Base-by-base conservation (phyloP, 371 early-diverging fungal species). In the Catenaria anguillulae region DNA sequence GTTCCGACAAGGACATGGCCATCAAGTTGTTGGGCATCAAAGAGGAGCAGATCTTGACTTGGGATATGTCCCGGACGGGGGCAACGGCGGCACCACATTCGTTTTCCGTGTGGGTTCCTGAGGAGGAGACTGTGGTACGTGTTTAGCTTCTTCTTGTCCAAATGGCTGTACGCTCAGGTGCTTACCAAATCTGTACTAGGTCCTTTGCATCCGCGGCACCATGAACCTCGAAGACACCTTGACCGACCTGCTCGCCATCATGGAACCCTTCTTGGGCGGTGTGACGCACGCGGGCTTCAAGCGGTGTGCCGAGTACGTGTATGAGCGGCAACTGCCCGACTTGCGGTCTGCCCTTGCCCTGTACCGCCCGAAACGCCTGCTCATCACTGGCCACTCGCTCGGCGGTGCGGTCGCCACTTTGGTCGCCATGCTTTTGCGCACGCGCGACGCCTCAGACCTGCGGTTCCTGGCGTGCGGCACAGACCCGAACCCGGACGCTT, bases 381-480 rank as follows among this genome's bases (percentile, higher is more conserved):
- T 58, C 29, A 13, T 58, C 29, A 58, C 58, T n/a, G 58, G 58
- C 36, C 58, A 58, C 31, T 58, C 58, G 26, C 33, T 58, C 29
- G 58, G 58, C 31, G 58, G 58, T 13, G 33, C 58, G 36, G 24
- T 19, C 35, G 58, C 36, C 8, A 34, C 31, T 8, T 36, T 58
- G 5, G 58, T 24, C 5, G 58, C 24, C 42, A 40, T 58, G 58
- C 6, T 40, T 8, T 31, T 58, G 26, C 36, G 36, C 24, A 13
- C 58, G 29, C 26, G 13, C 29, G 52, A 26, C 2, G 29, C 29
- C 15, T 2, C 45, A 2, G 58, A 58, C 26, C 42, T 58, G 36
- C 36, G 43, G 33, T 33, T 31, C 31, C 36, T 58, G 19, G 36
- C 58, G 29, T 55, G 34, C 36, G 45, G 45, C 4, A 10, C 45